Base-by-base conservation (phyloP, 371 early-diverging fungal species). In the Amoeboradix gromovi region DNA sequence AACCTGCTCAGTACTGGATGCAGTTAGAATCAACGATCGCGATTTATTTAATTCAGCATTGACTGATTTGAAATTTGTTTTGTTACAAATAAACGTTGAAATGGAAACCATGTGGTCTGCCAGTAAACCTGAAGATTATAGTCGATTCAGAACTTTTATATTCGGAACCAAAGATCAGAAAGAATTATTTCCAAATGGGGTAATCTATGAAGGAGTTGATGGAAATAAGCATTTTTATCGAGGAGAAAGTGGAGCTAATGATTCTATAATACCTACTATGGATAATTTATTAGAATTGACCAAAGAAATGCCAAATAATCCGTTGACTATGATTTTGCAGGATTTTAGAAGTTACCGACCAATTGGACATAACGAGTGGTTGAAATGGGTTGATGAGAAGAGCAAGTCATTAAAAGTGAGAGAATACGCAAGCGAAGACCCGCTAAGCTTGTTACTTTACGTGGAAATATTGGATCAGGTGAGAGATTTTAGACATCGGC, bases 191-290 rank as follows among this genome's bases (percentile, higher is more conserved):
- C 87, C 86, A 71, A 80, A 85, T 65, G 91, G 91, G 65, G 82
- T 90, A 65, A 76, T 87, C 70, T 90, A 87, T 73, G 91, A 90
- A 75, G 87, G 85, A 67, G 82, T 85, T 12, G 78, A 79, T 28
- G 82, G 82, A 30, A 68, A 78, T 30, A 83, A 84, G 5, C 75
- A 81, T 31, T 78, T 74, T 72, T 88, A 84, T 74, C 80, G 91
- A 70, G 91, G 91, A 29, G 91, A 89, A 70, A 82, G 83, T 22
- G 91, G 91, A 28, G 88, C 90, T 66, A 90, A 90, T 76, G 90
- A 89, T 70, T 84, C 83, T 1, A 88, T 90, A 76, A 82, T 91
- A 31, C 91, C 91, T 22, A 78, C 87, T 69, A 82, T 80, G 65
- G 91, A 90, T 70, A 90, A 90, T 71, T 74, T 90, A 67, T 76